phyloP scores from a whole-genome alignment of 176 grass and related monocot species.

The Triticum monococcum region DNA sequence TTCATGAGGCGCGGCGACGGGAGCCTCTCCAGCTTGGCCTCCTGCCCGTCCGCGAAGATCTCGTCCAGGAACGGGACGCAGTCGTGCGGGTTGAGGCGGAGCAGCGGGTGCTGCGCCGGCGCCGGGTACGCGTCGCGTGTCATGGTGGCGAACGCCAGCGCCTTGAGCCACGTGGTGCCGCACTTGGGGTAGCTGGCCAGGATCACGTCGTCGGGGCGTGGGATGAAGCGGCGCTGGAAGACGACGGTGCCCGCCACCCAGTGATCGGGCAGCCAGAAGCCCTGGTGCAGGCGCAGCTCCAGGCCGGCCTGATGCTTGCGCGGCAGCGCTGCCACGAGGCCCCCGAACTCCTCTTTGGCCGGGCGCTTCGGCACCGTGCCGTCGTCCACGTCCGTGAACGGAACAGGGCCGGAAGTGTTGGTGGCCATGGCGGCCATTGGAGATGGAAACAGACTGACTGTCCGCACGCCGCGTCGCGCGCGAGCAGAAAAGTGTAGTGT shows the following conservation, averaged over 20 bases:
- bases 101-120: constrained; percentile 43
- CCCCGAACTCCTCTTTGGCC: constrained; percentile 16
- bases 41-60: constrained; percentile 17
- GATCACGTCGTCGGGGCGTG: constrained; percentile 40
- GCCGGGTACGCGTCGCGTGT: background rate
- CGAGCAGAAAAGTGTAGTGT: background rate
- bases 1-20: constrained; percentile 52
- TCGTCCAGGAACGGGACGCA: constrained; percentile 46
- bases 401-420: constrained; percentile 14
- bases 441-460: background rate
- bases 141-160: constrained; percentile 30
- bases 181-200: constrained; percentile 47
- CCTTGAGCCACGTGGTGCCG: constrained; percentile 35
- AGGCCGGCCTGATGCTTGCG: background rate
- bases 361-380: background rate
- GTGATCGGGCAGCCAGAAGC: constrained; percentile 24
- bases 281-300: background rate
- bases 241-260: constrained; percentile 8
- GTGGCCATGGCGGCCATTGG: background rate
- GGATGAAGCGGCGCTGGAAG: constrained; percentile 23
- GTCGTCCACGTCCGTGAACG: constrained; percentile 37
- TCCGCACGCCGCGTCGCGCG: background rate
- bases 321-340: constrained; percentile 25
- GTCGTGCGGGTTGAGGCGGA: constrained; percentile 47
- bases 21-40: constrained; percentile 22